Conservation (phyloP, 495 filamentous ascomycete species). For the Emericellopsis terricola region DNA sequence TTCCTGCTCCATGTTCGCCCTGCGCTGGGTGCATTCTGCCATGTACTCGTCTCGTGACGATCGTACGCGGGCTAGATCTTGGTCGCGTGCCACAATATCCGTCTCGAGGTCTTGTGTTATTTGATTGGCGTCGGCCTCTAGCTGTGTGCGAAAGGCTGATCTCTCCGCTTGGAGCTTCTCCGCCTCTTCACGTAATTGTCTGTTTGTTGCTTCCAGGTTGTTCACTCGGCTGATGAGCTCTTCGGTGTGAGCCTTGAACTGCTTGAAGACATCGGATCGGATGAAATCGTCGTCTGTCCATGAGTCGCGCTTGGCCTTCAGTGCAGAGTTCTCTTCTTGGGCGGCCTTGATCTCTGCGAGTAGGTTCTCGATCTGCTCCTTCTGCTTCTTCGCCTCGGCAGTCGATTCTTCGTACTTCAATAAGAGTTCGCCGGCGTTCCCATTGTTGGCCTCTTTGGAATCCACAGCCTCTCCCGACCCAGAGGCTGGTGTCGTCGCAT, state of each 20-base stretch:
- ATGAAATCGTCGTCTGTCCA: slow-evolving; percentile 88
- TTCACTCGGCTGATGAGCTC: slow-evolving; percentile 86
- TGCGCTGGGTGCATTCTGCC: slow-evolving; percentile 66
- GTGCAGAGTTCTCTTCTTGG: slow-evolving; percentile 57
- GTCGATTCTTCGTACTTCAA: slow-evolving; percentile 49
- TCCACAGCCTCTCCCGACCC: slow-evolving; percentile 37
- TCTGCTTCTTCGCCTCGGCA: slow-evolving; percentile 61
- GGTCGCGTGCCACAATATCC: slow-evolving; percentile 63
- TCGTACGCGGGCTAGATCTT: slow-evolving; percentile 70
- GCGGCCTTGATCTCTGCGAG: slow-evolving; percentile 65
- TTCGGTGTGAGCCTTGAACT: slow-evolving; percentile 74
- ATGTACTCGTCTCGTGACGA: slow-evolving; percentile 65
- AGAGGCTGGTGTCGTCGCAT: slow-evolving; percentile 30
- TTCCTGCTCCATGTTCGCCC: slow-evolving; percentile 60
- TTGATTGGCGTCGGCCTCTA: slow-evolving; percentile 60
- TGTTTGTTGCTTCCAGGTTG: slow-evolving; percentile 75
- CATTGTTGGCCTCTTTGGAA: slow-evolving; percentile 31
- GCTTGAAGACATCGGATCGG: slow-evolving; percentile 80
- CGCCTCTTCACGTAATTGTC: slow-evolving; percentile 66
- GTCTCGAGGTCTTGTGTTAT: slow-evolving; percentile 58
- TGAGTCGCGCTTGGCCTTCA: slow-evolving; percentile 34
- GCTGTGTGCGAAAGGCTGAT: slow-evolving; percentile 55
- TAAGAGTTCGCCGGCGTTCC: slow-evolving; percentile 40
- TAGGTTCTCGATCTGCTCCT: slow-evolving; percentile 65
- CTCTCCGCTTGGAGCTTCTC: slow-evolving; percentile 72